phyloP scores from a whole-genome alignment of 768 basidiomycete genomes.

The Tubosaeta sp. region DNA sequence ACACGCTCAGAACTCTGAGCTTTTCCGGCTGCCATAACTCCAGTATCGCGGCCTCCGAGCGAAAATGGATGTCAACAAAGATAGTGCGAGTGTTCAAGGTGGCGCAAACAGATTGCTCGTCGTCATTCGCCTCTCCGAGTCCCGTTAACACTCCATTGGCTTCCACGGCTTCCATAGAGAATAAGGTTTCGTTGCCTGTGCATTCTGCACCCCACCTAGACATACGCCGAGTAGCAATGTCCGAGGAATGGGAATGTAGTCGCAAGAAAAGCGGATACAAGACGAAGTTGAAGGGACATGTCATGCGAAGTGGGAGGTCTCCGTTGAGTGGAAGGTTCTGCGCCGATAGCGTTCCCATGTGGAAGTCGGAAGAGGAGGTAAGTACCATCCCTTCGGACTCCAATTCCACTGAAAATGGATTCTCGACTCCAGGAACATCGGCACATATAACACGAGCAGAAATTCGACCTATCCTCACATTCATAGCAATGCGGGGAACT shows the following conservation, averaged over 20 bases:
- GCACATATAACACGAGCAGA: slow-evolving; percentile 47
- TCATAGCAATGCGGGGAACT: slow-evolving; percentile 49
- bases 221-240: slow-evolving; percentile 23
- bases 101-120: slow-evolving; percentile 34
- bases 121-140: slow-evolving; percentile 48
- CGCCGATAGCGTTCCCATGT: slow-evolving; percentile 18
- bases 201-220: slow-evolving; percentile 33
- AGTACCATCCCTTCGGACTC: slow-evolving; percentile 50
- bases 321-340: slow-evolving; percentile 26
- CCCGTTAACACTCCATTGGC: slow-evolving; percentile 40
- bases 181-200: slow-evolving; percentile 44
- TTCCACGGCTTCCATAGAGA: slow-evolving; percentile 59
- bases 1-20: slow-evolving; percentile 47
- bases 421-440: slow-evolving; percentile 34
- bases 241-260: slow-evolving; percentile 37
- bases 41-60: slow-evolving; percentile 54
- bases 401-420: slow-evolving; percentile 52
- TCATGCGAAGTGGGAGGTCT: slow-evolving; percentile 43
- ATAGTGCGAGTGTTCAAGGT: slow-evolving; percentile 41
- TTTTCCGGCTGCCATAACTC: slow-evolving; percentile 67
- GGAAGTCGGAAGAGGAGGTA: slow-evolving; percentile 42
- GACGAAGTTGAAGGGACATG: slow-evolving; percentile 36
- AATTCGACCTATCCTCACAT: slow-evolving; percentile 47
- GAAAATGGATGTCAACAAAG: slow-evolving; percentile 43
- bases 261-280: slow-evolving; percentile 53